A percentile compares a stretch with the other conserved stretches of the same genome.
phyloP scores from a whole-genome alignment of 2,329 filamentous ascomycete species.

The Thelonectria discophora region DNA sequence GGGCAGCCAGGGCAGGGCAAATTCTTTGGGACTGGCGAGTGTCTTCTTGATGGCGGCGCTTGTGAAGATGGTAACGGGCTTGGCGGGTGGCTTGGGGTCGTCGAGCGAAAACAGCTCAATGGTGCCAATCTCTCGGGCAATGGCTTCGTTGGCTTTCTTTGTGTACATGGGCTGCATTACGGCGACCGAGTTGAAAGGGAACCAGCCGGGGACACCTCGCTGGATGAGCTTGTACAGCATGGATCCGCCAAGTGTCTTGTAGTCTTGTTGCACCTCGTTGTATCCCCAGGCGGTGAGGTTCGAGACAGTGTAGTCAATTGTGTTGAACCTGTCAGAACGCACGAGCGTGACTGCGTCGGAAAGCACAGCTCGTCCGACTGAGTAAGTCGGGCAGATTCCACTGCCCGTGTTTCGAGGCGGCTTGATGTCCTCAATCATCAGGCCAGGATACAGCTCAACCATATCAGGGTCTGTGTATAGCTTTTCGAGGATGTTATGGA shows the following conservation, averaged over 20 bases:
- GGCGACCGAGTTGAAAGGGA: conserved; percentile 52
- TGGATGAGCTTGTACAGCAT: conserved; percentile 58
- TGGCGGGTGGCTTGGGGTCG: conserved; percentile 48
- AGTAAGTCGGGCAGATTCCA: conserved; percentile 53
- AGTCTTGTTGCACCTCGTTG: conserved; percentile 44
- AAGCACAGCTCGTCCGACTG: conserved; percentile 63
- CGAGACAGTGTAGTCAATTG: conserved; percentile 55
- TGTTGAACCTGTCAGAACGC: conserved; percentile 68
- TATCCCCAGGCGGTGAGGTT: conserved; percentile 56
- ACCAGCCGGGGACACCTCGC: conserved; percentile 55
- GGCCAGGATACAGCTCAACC: conserved; percentile 75
- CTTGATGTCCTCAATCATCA: conserved; percentile 69
- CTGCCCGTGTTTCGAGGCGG: conserved; percentile 58
- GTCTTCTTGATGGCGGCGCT: conserved; percentile 44
- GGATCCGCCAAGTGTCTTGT: conserved; percentile 52
- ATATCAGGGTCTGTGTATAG: conserved; percentile 71
- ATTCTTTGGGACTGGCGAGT: conserved; percentile 46
- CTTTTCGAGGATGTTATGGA: conserved; percentile 63
- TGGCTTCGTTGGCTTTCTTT: conserved; percentile 50
- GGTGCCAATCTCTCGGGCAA: conserved; percentile 51
- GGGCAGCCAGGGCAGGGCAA: conserved; percentile 47
- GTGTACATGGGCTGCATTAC: conserved; percentile 59
- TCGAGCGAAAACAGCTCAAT: conserved; percentile 42
- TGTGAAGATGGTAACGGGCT: conserved; percentile 40
- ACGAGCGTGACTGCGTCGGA: conserved; percentile 69